phyloP scores from a whole-genome alignment of 2,329 filamentous ascomycete genomes.

The Shiraia bambusicola region DNA sequence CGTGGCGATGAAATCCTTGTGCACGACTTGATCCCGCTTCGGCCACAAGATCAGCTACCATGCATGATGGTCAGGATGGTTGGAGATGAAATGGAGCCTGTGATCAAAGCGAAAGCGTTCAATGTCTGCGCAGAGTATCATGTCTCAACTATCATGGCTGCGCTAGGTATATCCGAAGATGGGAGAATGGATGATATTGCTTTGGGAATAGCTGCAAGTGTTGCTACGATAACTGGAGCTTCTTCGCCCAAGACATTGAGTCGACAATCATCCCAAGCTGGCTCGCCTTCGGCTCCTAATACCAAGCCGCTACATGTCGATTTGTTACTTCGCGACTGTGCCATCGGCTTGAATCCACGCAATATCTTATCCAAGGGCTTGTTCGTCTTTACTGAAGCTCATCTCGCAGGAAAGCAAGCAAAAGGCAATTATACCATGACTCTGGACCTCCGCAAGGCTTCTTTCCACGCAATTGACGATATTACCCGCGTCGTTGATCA shows the following conservation, averaged over 20 bases:
- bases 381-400: conserved; percentile 76
- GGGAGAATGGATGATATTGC: conserved; percentile 68
- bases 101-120: conserved; percentile 82
- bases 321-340: conserved; percentile 76
- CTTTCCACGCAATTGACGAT: conserved; percentile 81
- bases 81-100: conserved; percentile 90
- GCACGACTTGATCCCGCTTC: conserved; percentile 56
- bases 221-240: conserved; percentile 72
- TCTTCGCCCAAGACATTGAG: conserved; percentile 51
- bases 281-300: conserved; percentile 17
- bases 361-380: conserved; percentile 73
- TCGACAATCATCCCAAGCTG: conserved; percentile 32
- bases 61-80: conserved; percentile 88
- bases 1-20: conserved; percentile 75
- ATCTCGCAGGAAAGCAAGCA: conserved; percentile 67
- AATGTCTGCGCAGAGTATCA: conserved; percentile 87
- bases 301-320: conserved; percentile 61
- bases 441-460: conserved; percentile 75
- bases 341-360: conserved; percentile 81
- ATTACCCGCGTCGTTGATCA: conserved; percentile 49
- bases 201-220: conserved; percentile 72
- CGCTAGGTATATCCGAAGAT: conserved; percentile 70
- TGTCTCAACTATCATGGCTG: conserved; percentile 77
- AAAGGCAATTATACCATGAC: conserved; percentile 64
- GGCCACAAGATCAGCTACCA: conserved; percentile 51